Evolutionary conservation across 1,139 yeast genomes (phyloP).

Genomic region (Hyphopichia burtonii): DNA sequence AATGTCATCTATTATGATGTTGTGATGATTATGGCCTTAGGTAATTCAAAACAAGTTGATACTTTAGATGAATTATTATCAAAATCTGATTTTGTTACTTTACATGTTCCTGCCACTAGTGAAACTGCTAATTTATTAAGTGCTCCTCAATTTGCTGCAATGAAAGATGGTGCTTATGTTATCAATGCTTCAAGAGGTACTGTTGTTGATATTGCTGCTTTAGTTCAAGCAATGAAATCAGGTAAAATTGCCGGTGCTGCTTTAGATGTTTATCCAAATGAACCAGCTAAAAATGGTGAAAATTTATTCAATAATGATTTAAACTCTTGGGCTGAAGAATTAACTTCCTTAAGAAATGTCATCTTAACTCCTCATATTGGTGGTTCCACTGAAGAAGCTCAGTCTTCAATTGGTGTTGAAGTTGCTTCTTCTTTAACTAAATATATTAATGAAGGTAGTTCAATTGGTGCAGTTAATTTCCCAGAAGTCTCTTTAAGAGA

Average conservation of each 20-base stretch:
- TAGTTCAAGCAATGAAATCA: constrained; percentile 84
- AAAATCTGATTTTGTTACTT: constrained; percentile 82
- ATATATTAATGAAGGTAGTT: constrained; percentile 93
- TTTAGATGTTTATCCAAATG: constrained; percentile 93
- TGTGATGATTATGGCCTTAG: constrained; percentile 90
- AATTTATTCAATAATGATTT: constrained; percentile 67
- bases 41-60: constrained; percentile 92
- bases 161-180: constrained; percentile 94
- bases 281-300: constrained; percentile 96
- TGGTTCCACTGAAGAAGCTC: constrained; percentile 99
- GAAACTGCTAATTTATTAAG: constrained; percentile 91
- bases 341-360: constrained; percentile 79
- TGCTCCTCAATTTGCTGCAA: constrained; percentile 88
- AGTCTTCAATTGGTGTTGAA: constrained; percentile 95
- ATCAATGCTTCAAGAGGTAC: constrained; percentile 98
- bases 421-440: constrained; percentile 83
- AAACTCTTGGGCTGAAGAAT: constrained; percentile 83
- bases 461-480: constrained; percentile 98
- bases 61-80: constrained; percentile 79
- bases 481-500: constrained; percentile 96
- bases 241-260: constrained; percentile 99
- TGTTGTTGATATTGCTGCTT: constrained; percentile 92
- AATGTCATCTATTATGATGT: constrained; percentile 92
- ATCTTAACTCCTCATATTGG: constrained; percentile 97
- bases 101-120: constrained; percentile 92